Conservation (phyloP, 495 filamentous ascomycete genomes). For the Neurospora sp. region DNA sequence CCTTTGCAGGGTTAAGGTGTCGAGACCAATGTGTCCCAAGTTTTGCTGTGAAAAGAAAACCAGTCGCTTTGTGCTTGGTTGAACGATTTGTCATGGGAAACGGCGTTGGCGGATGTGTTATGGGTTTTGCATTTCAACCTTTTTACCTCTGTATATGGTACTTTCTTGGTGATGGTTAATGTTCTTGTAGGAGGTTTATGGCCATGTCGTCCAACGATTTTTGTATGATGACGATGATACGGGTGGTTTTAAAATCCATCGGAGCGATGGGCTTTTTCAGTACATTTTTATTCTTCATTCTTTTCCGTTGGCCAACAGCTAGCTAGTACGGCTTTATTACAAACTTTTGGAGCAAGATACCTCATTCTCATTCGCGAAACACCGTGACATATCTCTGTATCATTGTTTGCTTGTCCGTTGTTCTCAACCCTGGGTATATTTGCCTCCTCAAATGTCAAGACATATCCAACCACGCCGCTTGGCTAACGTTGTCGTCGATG, state of each 20-base stretch:
- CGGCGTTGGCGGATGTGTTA: neutral
- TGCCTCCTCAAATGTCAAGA: neutral
- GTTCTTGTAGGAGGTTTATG: neutral
- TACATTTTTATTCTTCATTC: neutral
- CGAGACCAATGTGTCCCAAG: neutral
- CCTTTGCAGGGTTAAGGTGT: constrained; percentile 30
- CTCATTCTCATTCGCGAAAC: neutral
- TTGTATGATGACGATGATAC: neutral
- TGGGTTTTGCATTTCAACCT: neutral
- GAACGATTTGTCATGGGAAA: neutral
- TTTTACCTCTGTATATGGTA: neutral
- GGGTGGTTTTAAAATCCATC: neutral
- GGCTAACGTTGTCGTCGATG: no score
- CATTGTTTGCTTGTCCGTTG: neutral
- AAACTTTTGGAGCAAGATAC: neutral
- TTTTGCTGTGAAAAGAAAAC: neutral
- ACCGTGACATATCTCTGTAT: neutral
- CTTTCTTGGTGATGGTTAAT: neutral
- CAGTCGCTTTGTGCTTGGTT: neutral
- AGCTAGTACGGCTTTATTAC: neutral
- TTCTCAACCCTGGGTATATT: neutral
- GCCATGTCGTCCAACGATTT: neutral
- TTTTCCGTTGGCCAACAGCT: neutral
- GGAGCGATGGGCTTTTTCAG: neutral
- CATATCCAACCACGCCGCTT: neutral